phyloP scores from a whole-genome alignment of 2,329 filamentous ascomycete genomes.

The Ophiocordyceps polyrhachis-furcata region DNA sequence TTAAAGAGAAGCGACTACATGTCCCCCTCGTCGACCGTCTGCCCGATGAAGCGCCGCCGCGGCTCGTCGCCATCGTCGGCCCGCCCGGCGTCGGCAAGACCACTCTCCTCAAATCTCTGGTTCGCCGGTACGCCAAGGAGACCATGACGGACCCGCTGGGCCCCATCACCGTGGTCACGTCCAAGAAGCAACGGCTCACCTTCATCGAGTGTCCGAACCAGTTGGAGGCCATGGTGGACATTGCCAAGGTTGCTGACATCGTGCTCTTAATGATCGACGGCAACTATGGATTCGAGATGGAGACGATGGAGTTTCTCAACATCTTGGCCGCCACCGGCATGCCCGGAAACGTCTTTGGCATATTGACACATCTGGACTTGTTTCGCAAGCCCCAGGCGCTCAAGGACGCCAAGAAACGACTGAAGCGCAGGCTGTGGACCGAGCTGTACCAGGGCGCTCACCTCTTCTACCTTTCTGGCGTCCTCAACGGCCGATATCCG shows the following conservation, averaged over 20 bases:
- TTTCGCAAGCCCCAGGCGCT: slow-evolving; percentile 87
- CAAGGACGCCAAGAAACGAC: slow-evolving; percentile 83
- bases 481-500: slow-evolving; percentile 91
- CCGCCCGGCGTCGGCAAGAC: slow-evolving; percentile 93
- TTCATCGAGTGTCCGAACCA: slow-evolving; percentile 97
- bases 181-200: slow-evolving; percentile 83
- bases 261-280: slow-evolving; percentile 96
- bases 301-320: slow-evolving; percentile 98
- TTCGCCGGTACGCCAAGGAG: slow-evolving; percentile 90
- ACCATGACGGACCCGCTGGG: slow-evolving; percentile 77
- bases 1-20: slow-evolving; percentile 91
- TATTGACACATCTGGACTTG: slow-evolving; percentile 86
- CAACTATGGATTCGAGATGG: slow-evolving; percentile 98
- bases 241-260: slow-evolving; percentile 94
- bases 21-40: slow-evolving; percentile 91
- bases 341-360: slow-evolving; percentile 96
- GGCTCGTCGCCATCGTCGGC: slow-evolving; percentile 85
- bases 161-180: slow-evolving; percentile 88
- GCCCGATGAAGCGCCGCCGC: slow-evolving; percentile 84
- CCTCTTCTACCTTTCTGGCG: slow-evolving; percentile 88
- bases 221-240: slow-evolving; percentile 88
- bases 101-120: slow-evolving; percentile 82
- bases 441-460: slow-evolving; percentile 95
- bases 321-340: slow-evolving; percentile 86
- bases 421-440: slow-evolving; percentile 93